These are phyloP conservation scores for Waltergamsia citrina DNA, from an alignment of 2,329 filamentous ascomycete genomes.

Conservation along the genomic window DNA sequence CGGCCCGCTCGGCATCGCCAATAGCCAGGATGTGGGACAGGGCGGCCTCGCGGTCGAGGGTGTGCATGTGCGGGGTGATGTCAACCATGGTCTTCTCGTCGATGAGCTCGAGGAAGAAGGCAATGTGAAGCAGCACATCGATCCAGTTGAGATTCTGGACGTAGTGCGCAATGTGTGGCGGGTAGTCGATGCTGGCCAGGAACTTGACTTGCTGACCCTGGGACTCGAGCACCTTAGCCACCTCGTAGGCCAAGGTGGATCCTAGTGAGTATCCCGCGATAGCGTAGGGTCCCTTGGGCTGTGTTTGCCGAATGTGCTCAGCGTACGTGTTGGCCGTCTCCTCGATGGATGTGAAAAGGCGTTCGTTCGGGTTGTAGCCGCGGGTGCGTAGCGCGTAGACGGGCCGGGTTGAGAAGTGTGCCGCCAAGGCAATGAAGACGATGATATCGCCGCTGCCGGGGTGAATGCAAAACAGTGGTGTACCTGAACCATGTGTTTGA, in stretches of 20 bases:
- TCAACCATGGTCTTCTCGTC: constrained; percentile 16
- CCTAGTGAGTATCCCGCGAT: constrained; percentile 36
- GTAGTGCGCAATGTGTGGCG: constrained; percentile 28
- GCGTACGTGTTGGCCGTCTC: constrained; percentile 27
- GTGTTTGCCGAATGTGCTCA: constrained; percentile 21
- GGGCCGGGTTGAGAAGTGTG: constrained; percentile 29
- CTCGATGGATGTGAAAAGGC: constrained; percentile 19
- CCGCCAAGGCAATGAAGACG: constrained; percentile 25
- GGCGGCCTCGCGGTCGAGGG: constrained; percentile 4
- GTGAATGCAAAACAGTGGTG: constrained; percentile 29
- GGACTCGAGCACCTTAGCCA: constrained; percentile 29
- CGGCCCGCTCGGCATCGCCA: constrained; percentile 3
- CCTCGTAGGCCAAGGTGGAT: constrained; percentile 32
- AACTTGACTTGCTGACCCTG: constrained; percentile 26
- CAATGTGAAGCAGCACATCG: constrained; percentile 20
- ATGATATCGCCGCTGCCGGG: constrained; percentile 31
- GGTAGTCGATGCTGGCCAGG: constrained; percentile 29
- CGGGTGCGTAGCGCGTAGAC: constrained; percentile 35
- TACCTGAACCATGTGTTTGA: constrained; percentile 16
- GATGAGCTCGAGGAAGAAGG: constrained; percentile 21
- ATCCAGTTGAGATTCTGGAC: constrained; percentile 21
- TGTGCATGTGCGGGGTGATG: constrained; percentile 3
- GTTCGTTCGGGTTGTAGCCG: constrained; percentile 23
- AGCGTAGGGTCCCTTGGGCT: constrained; percentile 35
- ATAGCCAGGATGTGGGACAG: constrained; percentile 5